Conservation (phyloP, 2,329 filamentous ascomycete genomes). For the Alternaria ethzedia region DNA sequence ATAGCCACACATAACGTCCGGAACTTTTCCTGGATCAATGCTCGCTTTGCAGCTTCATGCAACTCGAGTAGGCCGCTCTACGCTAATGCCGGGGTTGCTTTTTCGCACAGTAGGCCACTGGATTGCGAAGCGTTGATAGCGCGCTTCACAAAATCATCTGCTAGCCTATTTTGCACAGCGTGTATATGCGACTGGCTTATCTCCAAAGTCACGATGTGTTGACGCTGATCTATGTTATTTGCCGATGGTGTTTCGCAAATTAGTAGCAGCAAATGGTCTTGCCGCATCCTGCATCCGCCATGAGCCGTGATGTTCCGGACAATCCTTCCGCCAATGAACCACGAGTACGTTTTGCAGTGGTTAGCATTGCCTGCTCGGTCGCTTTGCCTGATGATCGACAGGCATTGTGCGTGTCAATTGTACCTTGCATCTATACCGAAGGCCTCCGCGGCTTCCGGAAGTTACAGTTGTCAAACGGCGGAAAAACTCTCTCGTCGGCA, state of each 20-base stretch:
- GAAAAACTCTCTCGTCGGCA: not conserved
- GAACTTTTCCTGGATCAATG: conserved; percentile 6
- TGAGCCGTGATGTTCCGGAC: conserved; percentile 6
- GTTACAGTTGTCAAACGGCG: not conserved
- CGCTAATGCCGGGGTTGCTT: conserved; percentile 1
- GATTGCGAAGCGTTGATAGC: conserved; percentile 1
- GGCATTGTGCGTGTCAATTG: conserved; percentile 4
- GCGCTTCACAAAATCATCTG: not conserved
- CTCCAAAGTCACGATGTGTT: not conserved
- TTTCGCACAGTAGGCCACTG: conserved; percentile 1
- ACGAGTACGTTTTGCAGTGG: not conserved
- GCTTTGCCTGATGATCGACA: conserved; percentile 9
- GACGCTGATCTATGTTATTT: not conserved
- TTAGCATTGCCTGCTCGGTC: not conserved
- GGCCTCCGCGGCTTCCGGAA: conserved; percentile 9
- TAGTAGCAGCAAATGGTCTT: conserved; percentile 1
- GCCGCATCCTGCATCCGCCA: not conserved
- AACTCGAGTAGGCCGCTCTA: not conserved
- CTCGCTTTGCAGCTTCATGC: not conserved
- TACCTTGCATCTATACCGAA: conserved; percentile 13
- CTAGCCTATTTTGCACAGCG: not conserved
- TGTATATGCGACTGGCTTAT: not conserved
- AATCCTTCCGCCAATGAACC: conserved; percentile 5
- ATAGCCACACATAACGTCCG: conserved; percentile 1
- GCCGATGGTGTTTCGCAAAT: conserved; percentile 1